A percentile compares a stretch with the other conserved stretches of the same genome.
These are phyloP conservation scores for Tetrapisispora pingtungensis DNA, from an alignment of 805 yeast species.

Conservation along the genomic window DNA sequence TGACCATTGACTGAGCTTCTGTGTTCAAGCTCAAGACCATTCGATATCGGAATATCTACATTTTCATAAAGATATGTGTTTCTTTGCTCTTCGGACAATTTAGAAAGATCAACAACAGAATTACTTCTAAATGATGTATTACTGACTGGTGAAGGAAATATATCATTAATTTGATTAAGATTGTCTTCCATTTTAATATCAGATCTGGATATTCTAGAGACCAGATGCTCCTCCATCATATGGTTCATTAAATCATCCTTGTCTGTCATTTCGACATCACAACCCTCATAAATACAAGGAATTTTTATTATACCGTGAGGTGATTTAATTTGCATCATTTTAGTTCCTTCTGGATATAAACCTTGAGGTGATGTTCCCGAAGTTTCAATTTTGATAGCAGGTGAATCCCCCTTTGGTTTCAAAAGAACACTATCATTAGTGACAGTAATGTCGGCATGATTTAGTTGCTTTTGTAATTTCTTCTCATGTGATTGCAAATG, in stretches of 20 bases:
- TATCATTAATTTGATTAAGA: not conserved
- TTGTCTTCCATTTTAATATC: not conserved
- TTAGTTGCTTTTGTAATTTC: conserved; percentile 9
- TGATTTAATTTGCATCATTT: not conserved
- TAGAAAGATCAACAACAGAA: not conserved
- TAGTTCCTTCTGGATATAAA: not conserved
- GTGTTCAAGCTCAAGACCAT: not conserved
- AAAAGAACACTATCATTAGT: not conserved
- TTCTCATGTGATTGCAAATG: conserved; percentile 50
- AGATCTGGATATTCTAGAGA: conserved; percentile 7
- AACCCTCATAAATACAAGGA: conserved; percentile 13
- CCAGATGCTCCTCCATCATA: conserved; percentile 12
- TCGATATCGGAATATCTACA: not conserved
- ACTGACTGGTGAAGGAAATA: conserved; percentile 4
- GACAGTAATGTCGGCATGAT: not conserved
- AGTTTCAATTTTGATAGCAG: not conserved
- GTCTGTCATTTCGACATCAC: conserved; percentile 5
- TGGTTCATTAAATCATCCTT: conserved; percentile 13
- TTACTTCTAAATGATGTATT: not conserved
- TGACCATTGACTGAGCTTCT: not conserved
- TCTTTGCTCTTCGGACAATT: not conserved
- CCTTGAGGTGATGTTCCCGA: not conserved
- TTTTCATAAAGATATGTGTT: not conserved
- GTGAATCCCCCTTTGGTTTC: not conserved
- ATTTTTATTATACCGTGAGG: conserved; percentile 1